phyloP scores from a whole-genome alignment of 805 yeast genomes.

The Saturnispora mendoncae region DNA sequence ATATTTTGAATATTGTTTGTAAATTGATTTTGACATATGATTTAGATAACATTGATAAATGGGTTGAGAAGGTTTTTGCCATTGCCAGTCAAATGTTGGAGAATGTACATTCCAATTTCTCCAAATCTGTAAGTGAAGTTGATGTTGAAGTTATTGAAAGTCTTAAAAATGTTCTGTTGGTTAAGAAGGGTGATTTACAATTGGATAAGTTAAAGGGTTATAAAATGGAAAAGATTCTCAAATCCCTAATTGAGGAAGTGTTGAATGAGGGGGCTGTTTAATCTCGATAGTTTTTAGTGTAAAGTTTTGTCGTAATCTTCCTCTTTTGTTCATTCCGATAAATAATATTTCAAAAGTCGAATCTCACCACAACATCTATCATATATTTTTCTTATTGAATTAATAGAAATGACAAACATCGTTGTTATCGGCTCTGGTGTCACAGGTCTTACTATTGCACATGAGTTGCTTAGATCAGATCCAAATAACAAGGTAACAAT shows the following conservation, averaged over 20 bases:
- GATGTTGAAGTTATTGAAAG: slow-evolving; percentile 29
- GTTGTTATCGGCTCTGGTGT: slow-evolving; percentile 39
- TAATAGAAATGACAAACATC: slow-evolving; percentile 15
- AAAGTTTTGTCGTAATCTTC: too few relatives aligned
- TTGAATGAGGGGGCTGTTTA: neutral
- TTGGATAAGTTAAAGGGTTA: slow-evolving; percentile 18
- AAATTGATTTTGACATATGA: slow-evolving; percentile 36
- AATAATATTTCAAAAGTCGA: neutral
- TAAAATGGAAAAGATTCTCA: slow-evolving; percentile 22
- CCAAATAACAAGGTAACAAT: slow-evolving; percentile 35
- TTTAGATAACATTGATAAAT: slow-evolving; percentile 19
- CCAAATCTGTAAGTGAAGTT: slow-evolving; percentile 17
- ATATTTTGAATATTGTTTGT: slow-evolving; percentile 58
- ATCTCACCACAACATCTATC: neutral
- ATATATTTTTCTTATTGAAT: neutral
- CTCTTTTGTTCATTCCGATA: too few relatives aligned
- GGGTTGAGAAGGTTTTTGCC: slow-evolving; percentile 23
- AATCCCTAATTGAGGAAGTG: slow-evolving; percentile 14
- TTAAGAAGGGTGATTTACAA: slow-evolving; percentile 22
- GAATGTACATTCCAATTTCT: slow-evolving; percentile 12
- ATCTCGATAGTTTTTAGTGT: neutral
- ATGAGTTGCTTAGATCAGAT: slow-evolving; percentile 29
- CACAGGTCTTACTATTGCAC: slow-evolving; percentile 47
- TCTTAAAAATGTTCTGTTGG: slow-evolving; percentile 27
- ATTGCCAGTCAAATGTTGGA: slow-evolving; percentile 22